These are phyloP conservation scores for Saturnispora silvae DNA, from an alignment of 805 yeast species.

Conservation along the genomic window DNA sequence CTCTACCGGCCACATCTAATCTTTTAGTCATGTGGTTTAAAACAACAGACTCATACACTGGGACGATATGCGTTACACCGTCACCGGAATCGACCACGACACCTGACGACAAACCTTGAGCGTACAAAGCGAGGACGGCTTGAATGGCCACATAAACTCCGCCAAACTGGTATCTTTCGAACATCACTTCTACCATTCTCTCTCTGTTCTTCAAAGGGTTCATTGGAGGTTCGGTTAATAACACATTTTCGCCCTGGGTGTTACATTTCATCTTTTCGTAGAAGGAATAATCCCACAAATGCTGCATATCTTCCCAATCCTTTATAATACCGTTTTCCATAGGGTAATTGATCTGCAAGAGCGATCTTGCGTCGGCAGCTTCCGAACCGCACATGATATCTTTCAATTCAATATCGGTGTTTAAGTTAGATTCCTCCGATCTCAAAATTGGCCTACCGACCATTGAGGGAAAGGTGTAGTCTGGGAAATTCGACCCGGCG, in stretches of 20 bases:
- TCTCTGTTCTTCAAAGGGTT: conserved; percentile 88
- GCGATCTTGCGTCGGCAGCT: conserved; percentile 82
- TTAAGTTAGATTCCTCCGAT: conserved; percentile 74
- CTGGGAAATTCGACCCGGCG: conserved; percentile 96
- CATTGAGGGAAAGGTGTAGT: conserved; percentile 90
- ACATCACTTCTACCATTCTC: conserved; percentile 85
- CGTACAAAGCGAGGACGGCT: conserved; percentile 95
- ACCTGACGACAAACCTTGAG: conserved; percentile 93
- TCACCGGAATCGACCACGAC: conserved; percentile 98
- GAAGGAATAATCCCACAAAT: conserved; percentile 95
- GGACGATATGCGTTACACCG: conserved; percentile 97
- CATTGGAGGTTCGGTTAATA: conserved; percentile 97
- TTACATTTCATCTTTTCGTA: conserved; percentile 80
- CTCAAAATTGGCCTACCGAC: conserved; percentile 95
- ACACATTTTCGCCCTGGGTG: conserved; percentile 62
- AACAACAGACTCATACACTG: conserved; percentile 96
- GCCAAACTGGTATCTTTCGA: conserved; percentile 80
- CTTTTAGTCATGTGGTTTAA: conserved; percentile 86
- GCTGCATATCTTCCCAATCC: conserved; percentile 98
- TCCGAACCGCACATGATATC: conserved; percentile 98
- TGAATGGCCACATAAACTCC: conserved; percentile 95
- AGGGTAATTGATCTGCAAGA: conserved; percentile 89
- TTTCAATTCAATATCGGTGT: conserved; percentile 62
- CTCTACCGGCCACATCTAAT: conserved; percentile 96
- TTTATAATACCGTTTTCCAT: conserved; percentile 98